phyloP scores from a whole-genome alignment of 2,329 filamentous ascomycete genomes.

The Orbilia oligospora region DNA sequence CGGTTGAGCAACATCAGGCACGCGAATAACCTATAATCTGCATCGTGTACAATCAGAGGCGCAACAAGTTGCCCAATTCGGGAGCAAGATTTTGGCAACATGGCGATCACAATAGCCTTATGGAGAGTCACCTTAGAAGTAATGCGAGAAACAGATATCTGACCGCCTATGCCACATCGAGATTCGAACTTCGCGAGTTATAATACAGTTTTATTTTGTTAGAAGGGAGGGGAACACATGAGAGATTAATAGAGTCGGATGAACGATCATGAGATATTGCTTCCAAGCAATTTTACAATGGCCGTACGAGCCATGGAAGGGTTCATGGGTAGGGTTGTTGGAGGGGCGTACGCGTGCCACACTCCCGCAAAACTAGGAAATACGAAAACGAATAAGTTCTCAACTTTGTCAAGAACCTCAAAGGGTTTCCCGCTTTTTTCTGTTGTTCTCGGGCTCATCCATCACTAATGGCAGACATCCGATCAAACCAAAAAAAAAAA shows the following conservation, averaged over 20 bases:
- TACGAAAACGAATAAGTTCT: not conserved
- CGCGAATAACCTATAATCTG: too few relatives aligned
- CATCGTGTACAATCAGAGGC: too few relatives aligned
- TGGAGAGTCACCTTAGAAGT: not conserved
- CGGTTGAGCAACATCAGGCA: too few relatives aligned
- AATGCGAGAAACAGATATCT: not conserved
- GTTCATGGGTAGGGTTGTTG: not conserved
- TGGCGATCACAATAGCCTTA: not conserved
- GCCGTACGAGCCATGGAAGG: not conserved
- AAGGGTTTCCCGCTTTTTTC: slow-evolving; percentile 8
- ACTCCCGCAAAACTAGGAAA: not conserved
- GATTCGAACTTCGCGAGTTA: slow-evolving; percentile 15
- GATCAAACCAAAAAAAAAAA: slow-evolving; percentile 10
- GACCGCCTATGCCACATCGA: slow-evolving; percentile 3
- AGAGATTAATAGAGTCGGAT: slow-evolving; percentile 11
- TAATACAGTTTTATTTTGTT: slow-evolving; percentile 29
- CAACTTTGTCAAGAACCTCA: slow-evolving; percentile 17
- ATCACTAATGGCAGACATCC: slow-evolving; percentile 25
- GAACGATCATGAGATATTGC: slow-evolving; percentile 30
- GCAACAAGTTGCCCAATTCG: too few relatives aligned
- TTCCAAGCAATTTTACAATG: slow-evolving; percentile 23
- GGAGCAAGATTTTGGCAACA: not conserved
- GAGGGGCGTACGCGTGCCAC: not conserved
- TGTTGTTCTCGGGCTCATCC: slow-evolving; percentile 4
- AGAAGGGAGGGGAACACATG: slow-evolving; percentile 29